Conservation (phyloP, 257 asterid species). For the Coffea eugenioides region DNA sequence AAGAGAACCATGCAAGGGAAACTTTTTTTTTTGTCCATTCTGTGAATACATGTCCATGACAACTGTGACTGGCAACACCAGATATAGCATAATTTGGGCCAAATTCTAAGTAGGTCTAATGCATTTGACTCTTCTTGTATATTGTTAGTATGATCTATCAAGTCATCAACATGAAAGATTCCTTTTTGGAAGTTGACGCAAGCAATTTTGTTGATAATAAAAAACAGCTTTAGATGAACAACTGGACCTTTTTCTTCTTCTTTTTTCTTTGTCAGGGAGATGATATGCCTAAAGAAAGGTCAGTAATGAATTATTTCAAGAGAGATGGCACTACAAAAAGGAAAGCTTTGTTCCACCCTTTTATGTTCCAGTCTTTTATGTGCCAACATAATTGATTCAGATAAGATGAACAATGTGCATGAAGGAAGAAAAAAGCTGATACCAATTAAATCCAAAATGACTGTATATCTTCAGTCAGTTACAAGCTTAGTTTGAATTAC, state of each 20-base stretch:
- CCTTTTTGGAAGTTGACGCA: background rate
- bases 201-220: background rate
- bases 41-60: background rate
- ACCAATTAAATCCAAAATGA: background rate
- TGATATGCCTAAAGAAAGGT: no score
- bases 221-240: no score
- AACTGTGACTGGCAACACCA: background rate
- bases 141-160: no score
- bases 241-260: background rate
- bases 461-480: no score
- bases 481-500: slow-evolving; percentile 19
- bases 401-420: background rate
- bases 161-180: no score
- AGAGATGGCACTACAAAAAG: no score
- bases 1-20: background rate
- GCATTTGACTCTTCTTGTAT: background rate
- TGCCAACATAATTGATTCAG: background rate
- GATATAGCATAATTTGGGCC: background rate
- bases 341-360: no score
- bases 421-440: background rate
- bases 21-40: background rate
- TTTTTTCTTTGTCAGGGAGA: no score
- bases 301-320: no score
- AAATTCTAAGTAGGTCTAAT: no score
- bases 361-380: background rate